Conservation (phyloP, 2,329 filamentous ascomycete genomes). For the Botryotinia convoluta region DNA sequence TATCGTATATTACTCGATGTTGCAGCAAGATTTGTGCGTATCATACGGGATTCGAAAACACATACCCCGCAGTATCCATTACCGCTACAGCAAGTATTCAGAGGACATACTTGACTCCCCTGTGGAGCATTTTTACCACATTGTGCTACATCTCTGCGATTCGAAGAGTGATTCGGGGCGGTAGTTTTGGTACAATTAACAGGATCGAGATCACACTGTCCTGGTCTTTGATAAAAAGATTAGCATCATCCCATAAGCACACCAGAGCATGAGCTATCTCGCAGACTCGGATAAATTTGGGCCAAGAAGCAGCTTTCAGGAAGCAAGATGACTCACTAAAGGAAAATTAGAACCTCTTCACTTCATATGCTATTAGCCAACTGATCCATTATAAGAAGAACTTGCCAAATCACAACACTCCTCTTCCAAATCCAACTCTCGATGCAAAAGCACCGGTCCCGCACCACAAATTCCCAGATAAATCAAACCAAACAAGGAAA, state of each 20-base stretch:
- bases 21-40: neutral
- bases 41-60: no score
- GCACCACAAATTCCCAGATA: neutral
- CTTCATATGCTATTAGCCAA: neutral
- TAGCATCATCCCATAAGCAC: neutral
- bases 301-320: no score
- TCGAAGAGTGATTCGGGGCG: conserved; percentile 20
- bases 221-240: neutral
- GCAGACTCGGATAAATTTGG: neutral
- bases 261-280: neutral
- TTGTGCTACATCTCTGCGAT: conserved; percentile 14
- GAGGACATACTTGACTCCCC: conserved; percentile 14
- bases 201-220: neutral
- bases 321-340: neutral
- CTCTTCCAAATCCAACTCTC: neutral
- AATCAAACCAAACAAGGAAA: neutral
- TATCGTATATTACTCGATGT: neutral
- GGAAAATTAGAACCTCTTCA: neutral
- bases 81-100: conserved; percentile 18
- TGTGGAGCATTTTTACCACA: conserved; percentile 15
- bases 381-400: neutral
- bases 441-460: neutral
- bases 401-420: conserved; percentile 11
- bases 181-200: neutral
- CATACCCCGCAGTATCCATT: conserved; percentile 20